Evolutionary conservation across 352 stramenopile species (phyloP).

Genomic region (Saprolegnia diclina): DNA sequence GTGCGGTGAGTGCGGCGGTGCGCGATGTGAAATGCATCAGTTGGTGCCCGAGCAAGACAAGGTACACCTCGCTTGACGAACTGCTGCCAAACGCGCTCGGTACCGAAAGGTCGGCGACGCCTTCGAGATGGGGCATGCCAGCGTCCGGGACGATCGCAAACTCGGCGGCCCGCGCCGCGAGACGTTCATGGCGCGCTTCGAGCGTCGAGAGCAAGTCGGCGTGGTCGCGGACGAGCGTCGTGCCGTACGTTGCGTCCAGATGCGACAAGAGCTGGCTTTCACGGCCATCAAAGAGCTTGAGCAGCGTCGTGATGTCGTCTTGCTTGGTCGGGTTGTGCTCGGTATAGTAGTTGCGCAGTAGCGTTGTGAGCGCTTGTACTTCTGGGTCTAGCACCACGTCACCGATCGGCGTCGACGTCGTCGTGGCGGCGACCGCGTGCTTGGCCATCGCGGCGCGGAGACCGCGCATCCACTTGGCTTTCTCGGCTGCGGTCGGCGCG

Average conservation of each 20-base stretch:
- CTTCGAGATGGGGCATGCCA: slow-evolving; percentile 13
- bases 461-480: slow-evolving; percentile 54
- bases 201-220: slow-evolving; percentile 17
- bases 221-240: slow-evolving; percentile 19
- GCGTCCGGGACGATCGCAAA: slow-evolving; percentile 20
- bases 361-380: slow-evolving; percentile 10
- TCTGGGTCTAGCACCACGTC: not conserved
- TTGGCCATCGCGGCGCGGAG: slow-evolving; percentile 49
- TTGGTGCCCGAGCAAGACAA: slow-evolving; percentile 18
- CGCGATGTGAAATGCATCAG: slow-evolving; percentile 18
- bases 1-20: slow-evolving; percentile 16
- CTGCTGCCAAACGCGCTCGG: not conserved
- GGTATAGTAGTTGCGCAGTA: slow-evolving; percentile 48
- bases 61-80: not conserved
- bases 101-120: not conserved
- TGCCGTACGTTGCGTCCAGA: slow-evolving; percentile 18
- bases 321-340: slow-evolving; percentile 59
- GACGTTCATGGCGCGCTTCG: not conserved
- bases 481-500: slow-evolving; percentile 50
- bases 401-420: slow-evolving; percentile 9
- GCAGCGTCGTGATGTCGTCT: slow-evolving; percentile 37
- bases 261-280: slow-evolving; percentile 22
- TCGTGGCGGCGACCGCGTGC: slow-evolving; percentile 25
- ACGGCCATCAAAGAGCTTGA: slow-evolving; percentile 24
- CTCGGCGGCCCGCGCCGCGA: not conserved